Evolutionary conservation across 2,329 filamentous ascomycete genomes (phyloP).

Genomic region (Exophiala bonariae): DNA sequence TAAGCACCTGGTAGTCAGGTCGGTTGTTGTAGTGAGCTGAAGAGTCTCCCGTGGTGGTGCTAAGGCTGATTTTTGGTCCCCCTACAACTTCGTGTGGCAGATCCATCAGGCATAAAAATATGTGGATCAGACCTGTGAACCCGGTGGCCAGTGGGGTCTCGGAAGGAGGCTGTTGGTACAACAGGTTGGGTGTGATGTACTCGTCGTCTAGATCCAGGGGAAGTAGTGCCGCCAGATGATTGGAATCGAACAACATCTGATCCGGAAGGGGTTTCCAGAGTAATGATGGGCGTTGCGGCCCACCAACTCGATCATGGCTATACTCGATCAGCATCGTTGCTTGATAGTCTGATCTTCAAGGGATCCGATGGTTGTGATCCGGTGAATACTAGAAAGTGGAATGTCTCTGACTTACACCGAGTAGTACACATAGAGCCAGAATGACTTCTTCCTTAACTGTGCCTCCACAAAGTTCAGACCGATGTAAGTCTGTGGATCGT

Average conservation of each 20-base stretch:
- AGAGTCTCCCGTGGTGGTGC: not conserved
- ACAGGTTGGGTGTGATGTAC: constrained; percentile 29
- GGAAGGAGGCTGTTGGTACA: constrained; percentile 28
- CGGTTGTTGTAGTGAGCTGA: not conserved
- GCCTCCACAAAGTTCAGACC: not conserved
- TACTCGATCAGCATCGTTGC: not conserved
- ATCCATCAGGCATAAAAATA: not conserved
- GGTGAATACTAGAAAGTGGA: too few species aligned
- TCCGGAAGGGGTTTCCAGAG: not conserved
- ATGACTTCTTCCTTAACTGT: not conserved
- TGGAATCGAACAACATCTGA: constrained; percentile 17
- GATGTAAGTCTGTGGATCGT: not conserved
- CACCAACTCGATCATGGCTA: not conserved
- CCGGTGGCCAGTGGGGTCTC: not conserved
- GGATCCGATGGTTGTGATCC: too few species aligned
- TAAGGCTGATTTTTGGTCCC: too few species aligned
- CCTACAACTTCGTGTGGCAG: not conserved
- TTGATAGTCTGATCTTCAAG: too few species aligned
- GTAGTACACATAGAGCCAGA: not conserved
- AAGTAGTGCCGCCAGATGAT: constrained; percentile 35
- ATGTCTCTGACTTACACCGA: not conserved
- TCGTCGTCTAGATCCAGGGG: constrained; percentile 36
- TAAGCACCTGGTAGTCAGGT: not conserved
- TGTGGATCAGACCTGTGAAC: not conserved
- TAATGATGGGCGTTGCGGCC: not conserved